Evolutionary conservation across 2,329 filamentous ascomycete genomes (phyloP).

Genomic region (Meredithiella fracta): DNA sequence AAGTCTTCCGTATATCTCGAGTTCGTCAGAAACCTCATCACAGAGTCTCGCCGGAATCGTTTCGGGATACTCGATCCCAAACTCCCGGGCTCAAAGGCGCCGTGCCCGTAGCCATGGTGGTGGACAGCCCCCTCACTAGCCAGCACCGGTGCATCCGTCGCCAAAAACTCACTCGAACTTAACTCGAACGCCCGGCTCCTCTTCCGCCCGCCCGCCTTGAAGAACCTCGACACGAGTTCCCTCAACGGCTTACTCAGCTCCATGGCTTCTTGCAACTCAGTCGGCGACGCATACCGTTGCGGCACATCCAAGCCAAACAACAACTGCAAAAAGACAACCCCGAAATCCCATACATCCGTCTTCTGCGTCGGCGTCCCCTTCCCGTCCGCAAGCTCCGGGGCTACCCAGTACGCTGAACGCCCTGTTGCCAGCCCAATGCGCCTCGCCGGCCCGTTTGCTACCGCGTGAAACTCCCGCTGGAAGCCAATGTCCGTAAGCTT

Average conservation of each 20-base stretch:
- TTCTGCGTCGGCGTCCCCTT: slow-evolving; percentile 54
- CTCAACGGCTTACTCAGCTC: slow-evolving; percentile 58
- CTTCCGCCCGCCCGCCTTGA: slow-evolving; percentile 70
- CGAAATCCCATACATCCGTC: slow-evolving; percentile 90
- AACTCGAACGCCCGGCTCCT: slow-evolving; percentile 66
- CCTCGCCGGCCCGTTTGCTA: slow-evolving; percentile 34
- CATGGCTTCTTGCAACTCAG: slow-evolving; percentile 52
- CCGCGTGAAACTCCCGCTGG: slow-evolving; percentile 48
- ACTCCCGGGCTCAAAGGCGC: no score
- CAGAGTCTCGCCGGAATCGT: slow-evolving; percentile 46
- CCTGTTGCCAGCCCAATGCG: slow-evolving; percentile 40
- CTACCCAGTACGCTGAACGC: slow-evolving; percentile 67
- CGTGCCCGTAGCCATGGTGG: slow-evolving; percentile 18
- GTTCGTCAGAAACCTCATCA: slow-evolving; percentile 26
- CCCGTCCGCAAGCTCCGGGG: slow-evolving; percentile 54
- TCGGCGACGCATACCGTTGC: slow-evolving; percentile 63
- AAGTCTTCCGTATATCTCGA: slow-evolving; percentile 83
- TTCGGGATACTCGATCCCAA: slow-evolving; percentile 26
- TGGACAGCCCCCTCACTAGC: slow-evolving; percentile 25
- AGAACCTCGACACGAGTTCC: slow-evolving; percentile 69
- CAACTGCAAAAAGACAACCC: slow-evolving; percentile 85
- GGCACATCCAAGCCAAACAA: slow-evolving; percentile 68
- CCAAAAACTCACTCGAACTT: slow-evolving; percentile 47
- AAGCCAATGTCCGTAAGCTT: slow-evolving; percentile 63
- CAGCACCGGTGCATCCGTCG: slow-evolving; percentile 45